Percentiles rank a stretch among this genome's conserved stretches.
phyloP scores from a whole-genome alignment of 768 basidiomycete genomes.

The Leccinum sublutescens region DNA sequence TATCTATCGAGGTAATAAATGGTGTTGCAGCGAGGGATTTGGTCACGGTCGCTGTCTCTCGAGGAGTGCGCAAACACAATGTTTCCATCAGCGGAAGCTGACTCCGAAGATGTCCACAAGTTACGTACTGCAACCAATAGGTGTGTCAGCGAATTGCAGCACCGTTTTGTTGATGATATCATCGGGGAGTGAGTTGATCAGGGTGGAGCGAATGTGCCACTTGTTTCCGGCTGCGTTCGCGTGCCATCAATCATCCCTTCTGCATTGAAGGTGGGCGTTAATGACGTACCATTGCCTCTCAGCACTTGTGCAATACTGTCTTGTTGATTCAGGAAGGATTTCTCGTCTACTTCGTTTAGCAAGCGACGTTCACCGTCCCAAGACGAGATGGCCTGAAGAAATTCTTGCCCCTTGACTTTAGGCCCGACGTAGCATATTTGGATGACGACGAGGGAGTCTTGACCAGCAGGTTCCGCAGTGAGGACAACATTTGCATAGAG shows the following conservation, averaged over 20 bases:
- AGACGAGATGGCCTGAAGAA: slow-evolving; percentile 78
- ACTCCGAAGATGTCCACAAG: not conserved
- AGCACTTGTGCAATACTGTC: slow-evolving; percentile 89
- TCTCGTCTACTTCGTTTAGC: slow-evolving; percentile 88
- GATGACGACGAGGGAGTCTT: slow-evolving; percentile 84
- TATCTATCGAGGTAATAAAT: too few relatives aligned
- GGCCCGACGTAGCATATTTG: slow-evolving; percentile 90
- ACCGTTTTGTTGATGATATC: slow-evolving; percentile 85
- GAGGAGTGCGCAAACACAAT: slow-evolving; percentile 52
- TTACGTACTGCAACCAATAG: slow-evolving; percentile 86
- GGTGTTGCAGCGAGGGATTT: too few relatives aligned
- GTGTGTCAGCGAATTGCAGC: slow-evolving; percentile 74
- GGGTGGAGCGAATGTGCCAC: slow-evolving; percentile 88
- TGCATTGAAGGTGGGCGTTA: not conserved
- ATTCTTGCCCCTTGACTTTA: slow-evolving; percentile 68
- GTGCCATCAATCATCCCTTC: not conserved
- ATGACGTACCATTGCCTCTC: slow-evolving; percentile 68
- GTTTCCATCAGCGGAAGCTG: not conserved
- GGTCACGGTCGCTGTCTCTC: slow-evolving; percentile 37
- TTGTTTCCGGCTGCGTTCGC: slow-evolving; percentile 62
- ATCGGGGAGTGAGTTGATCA: slow-evolving; percentile 83
- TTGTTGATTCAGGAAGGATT: slow-evolving; percentile 87
- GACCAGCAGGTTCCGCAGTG: slow-evolving; percentile 82
- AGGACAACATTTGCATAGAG: slow-evolving; percentile 91
- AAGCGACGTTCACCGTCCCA: slow-evolving; percentile 89